Evolutionary conservation across 345 rosid genomes (phyloP), one percentile per base, ranked within the genome.

Genomic region (Gossypium australe): DNA sequence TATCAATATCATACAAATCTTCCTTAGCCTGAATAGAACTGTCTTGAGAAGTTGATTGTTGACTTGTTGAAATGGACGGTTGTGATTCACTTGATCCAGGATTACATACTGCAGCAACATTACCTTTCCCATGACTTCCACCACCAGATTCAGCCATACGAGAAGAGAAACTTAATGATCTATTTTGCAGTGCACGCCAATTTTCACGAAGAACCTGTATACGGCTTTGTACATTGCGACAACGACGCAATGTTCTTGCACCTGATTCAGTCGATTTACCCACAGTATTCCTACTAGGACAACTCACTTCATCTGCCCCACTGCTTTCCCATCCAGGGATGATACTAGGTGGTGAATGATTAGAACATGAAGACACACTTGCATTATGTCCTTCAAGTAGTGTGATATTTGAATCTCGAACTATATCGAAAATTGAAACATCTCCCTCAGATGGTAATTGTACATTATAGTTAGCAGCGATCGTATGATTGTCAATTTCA

Each of bases 121-220:
- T 72, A 57, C 24, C 57, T 48, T 71, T 75, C 71, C 72, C 64
- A 44, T 29, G 8, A 57, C 52, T 29, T 14, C 22, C 66, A 59
- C 60, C 22, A 65, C 59, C 45, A 44, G 83, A 71, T 65, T 78
- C 82, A 43, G 29, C 57, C 25, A 78, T 58, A 76, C 72, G 11
- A 17, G 83, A 81, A 52, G 80, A 70, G 81, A 89, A 89, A 59
- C 75, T 78, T 61, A 84, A 70, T 20, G 85, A 85, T 25, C 89
- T 85, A 57, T 8, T 79, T 74, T 68, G 87, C 71, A 89, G 61
- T 11, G 86, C 76, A 67, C 69, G 78, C 92, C 90, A 89, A 75
- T 89, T 87, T 49, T 85, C 89, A 20, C 87, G 87, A 68, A 89
- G 65, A 24, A 77, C 80, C 61, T 27, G 78, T 65, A 86, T 75